Conservation (phyloP, 768 basidiomycete genomes). For the Leccinum obscurum region DNA sequence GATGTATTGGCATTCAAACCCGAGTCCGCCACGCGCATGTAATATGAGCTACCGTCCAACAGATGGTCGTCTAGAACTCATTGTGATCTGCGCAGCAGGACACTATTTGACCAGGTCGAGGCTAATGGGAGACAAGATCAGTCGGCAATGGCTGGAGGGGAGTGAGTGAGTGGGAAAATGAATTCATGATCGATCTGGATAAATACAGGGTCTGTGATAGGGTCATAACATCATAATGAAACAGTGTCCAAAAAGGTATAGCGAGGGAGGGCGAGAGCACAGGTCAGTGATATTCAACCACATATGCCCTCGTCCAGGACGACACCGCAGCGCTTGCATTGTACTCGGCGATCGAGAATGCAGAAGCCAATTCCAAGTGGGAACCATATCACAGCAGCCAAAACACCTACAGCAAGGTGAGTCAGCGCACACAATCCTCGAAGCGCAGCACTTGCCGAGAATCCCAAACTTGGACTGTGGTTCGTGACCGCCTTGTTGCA, state of each 20-base stretch:
- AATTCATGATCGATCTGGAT: conserved; percentile 8
- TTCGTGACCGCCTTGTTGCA: conserved; percentile 75
- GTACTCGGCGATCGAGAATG: conserved; percentile 68
- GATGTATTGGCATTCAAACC: not conserved
- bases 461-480: conserved; percentile 64
- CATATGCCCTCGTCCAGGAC: conserved; percentile 40
- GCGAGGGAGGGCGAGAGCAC: not conserved
- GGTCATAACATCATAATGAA: conserved; percentile 1
- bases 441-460: conserved; percentile 50
- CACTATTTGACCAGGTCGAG: too few species aligned
- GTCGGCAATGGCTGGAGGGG: not conserved
- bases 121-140: not conserved
- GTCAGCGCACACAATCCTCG: not conserved
- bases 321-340: conserved; percentile 54
- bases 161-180: not conserved
- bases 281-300: conserved; percentile 15
- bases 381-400: conserved; percentile 88
- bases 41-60: too few species aligned
- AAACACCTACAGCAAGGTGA: conserved; percentile 48
- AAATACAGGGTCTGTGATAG: conserved; percentile 16
- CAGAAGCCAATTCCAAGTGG: conserved; percentile 80
- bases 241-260: conserved; percentile 2
- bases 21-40: too few species aligned
- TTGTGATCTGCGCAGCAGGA: too few species aligned
- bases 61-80: too few species aligned